Percentiles rank a stretch among this genome's conserved stretches.
phyloP scores from a whole-genome alignment of 371 early-diverging fungal genomes.

The Mortierella sp. region DNA sequence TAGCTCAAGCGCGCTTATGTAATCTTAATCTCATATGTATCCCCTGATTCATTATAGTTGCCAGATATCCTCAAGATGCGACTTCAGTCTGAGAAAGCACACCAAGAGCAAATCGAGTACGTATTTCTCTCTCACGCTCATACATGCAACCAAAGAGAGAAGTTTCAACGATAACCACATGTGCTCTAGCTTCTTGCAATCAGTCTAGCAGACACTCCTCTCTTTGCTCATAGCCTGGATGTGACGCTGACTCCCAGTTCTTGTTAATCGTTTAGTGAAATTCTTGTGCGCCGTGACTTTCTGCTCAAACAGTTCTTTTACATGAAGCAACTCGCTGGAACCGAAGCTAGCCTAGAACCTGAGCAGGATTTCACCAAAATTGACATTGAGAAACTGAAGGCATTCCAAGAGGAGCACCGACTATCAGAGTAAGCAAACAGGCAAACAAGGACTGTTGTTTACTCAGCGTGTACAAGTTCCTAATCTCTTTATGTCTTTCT shows the following conservation, averaged over 20 bases:
- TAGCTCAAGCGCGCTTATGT: not conserved
- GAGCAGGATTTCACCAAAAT: slow-evolving; percentile 50
- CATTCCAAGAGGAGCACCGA: slow-evolving; percentile 50
- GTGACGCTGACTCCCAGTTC: not conserved
- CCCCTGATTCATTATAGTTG: slow-evolving; percentile 27
- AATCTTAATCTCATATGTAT: not conserved
- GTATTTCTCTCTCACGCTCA: not conserved
- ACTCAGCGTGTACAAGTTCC: not conserved
- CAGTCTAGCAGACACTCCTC: not conserved
- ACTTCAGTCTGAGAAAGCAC: slow-evolving; percentile 50
- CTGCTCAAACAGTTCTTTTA: slow-evolving; percentile 53
- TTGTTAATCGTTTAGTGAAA: slow-evolving; percentile 23
- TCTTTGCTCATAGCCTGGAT: not conserved
- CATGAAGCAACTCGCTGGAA: slow-evolving; percentile 56
- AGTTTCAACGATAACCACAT: no score
- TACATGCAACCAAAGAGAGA: not conserved
- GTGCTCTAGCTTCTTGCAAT: not conserved
- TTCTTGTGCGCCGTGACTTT: slow-evolving; percentile 45
- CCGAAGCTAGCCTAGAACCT: slow-evolving; percentile 48
- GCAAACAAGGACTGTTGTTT: not conserved
- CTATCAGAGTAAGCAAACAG: slow-evolving; percentile 43
- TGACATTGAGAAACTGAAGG: slow-evolving; percentile 42
- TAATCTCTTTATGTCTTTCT: not conserved
- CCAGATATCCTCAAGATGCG: slow-evolving; percentile 56
- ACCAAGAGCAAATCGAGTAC: slow-evolving; percentile 54